Evolutionary conservation across 139 green algal species (phyloP), one percentile per base, ranked within the genome.

Genomic region (Gonium pectorale): DNA sequence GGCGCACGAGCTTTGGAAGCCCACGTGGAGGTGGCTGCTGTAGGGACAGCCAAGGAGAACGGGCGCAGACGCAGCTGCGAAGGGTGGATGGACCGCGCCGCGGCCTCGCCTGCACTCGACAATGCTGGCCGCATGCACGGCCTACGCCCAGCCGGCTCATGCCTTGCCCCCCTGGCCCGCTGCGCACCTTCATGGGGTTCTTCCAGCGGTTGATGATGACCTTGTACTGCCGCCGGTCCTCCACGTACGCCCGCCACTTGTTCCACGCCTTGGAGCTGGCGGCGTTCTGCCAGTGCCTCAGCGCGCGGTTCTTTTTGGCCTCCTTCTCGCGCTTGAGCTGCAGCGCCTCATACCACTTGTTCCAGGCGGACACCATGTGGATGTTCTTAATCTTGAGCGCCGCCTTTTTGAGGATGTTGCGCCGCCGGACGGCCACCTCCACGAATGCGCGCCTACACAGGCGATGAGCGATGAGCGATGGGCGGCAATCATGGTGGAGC

Each of bases 201-300:
- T 89, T 93, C 92, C 92, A 95, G 33, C 87, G 86, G 31, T 51
- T 38, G 22, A 89, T 86, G 63, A 93, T 92, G 40, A 75, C 46
- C 64, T 81, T 81, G 38, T 87, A 79, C 11, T 90, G 41, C 49
- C 83, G 79, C 5, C 66, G 72, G 44, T 77, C 79, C 67, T 84
- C 72, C 40, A 91, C 86, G 38, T 84, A 78, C 26, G 60, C 38
- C 33, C 52, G 7, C 91, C 88, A 94, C 37, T 79, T 75, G 40
- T 66, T 38, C 88, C 89, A 94, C 0, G 86, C 87, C 70, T 87
- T 91, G 75, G 68, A 37, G n/a, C 81, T 22, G 31, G 66, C 46
- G 24, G 63, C 15, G 67, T 93, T 90, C 0, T 67, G 41, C 86
- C 83, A 92, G 54, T 54, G 24, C 7, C 46, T 46, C 51, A 85